Evolutionary conservation across 2,329 filamentous ascomycete genomes (phyloP).

Genomic region (Talaromyces sp.): DNA sequence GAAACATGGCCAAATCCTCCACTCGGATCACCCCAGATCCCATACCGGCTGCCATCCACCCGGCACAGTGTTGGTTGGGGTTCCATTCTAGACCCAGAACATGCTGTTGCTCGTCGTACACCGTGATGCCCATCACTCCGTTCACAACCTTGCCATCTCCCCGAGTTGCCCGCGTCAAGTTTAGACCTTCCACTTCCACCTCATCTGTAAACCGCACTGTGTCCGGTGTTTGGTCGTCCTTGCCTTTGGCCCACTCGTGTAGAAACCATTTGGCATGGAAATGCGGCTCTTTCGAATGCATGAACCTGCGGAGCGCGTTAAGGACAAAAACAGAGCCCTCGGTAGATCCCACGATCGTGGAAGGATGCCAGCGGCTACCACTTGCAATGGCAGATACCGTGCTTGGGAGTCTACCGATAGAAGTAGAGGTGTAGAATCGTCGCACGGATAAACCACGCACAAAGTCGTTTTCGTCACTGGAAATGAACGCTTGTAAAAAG

Average conservation of each 20-base stretch:
- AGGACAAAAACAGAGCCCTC: constrained; percentile 48
- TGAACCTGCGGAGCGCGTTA: constrained; percentile 48
- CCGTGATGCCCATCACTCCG: constrained; percentile 32
- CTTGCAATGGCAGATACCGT: constrained; percentile 28
- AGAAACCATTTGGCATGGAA: constrained; percentile 55
- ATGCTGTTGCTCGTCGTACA: constrained; percentile 60
- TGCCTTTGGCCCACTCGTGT: constrained; percentile 48
- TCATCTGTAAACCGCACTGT: constrained; percentile 41
- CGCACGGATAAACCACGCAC: constrained; percentile 46
- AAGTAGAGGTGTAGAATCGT: constrained; percentile 47
- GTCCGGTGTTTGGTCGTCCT: constrained; percentile 24
- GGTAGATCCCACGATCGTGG: constrained; percentile 47
- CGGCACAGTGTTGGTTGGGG: constrained; percentile 59
- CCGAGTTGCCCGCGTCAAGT: constrained; percentile 24
- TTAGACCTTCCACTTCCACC: constrained; percentile 36
- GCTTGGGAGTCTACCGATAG: constrained; percentile 43
- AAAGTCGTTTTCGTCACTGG: constrained; percentile 51
- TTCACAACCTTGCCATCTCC: constrained; percentile 28
- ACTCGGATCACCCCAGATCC: constrained; percentile 63
- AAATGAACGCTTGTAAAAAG: constrained; percentile 49
- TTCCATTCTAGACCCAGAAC: constrained; percentile 64
- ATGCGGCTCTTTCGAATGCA: constrained; percentile 46
- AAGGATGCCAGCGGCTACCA: constrained; percentile 46
- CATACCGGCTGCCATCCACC: constrained; percentile 63
- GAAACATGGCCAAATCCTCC: constrained; percentile 54